Base-by-base conservation (phyloP, 352 stramenopile species). In the Pythium phragmiticola region DNA sequence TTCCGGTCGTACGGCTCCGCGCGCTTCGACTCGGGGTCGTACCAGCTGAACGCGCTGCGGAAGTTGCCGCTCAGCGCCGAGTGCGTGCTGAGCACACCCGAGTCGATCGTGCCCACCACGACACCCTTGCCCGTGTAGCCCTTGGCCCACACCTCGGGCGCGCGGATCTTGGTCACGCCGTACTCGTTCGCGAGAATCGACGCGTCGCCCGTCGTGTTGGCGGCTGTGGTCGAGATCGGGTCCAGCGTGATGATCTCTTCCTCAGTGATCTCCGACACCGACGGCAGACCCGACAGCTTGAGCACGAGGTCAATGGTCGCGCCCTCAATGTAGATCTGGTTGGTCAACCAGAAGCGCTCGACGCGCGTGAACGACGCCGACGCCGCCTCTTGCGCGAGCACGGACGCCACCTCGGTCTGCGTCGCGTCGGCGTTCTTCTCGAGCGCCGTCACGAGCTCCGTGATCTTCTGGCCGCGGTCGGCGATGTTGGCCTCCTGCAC, bases 31-130 rank as follows among this genome's bases (percentile, higher is more conserved):
- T 63, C 68, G 0, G 75, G 66, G 41, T 82, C 69, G 23, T 51
- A 82, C 68, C 65, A 80, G 4, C 4, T 17, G 11, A 45, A 45
- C 6, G 6, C 39, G 39, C 16, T 45, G 39, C 16, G 7, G 42
- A 63, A 62, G 42, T 55, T 76, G 37, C 62, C 75, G 16, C 13
- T 48, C 36, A 80, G 57, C 8, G 57, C 49, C 21, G 62, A 21
- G 46, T 80, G 73, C 2, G 54, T 76, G 42, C 48, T 54, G 4
- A 45, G 63, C 6, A 68, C 70, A 7, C 73, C 73, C 3, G 48
- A 64, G 52, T 80, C 73, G 45, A 80, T 77, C n/a, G 30, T 60
- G 6, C 52, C 58, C 1, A 80, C 67, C 30, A 78, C 46, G 26
- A 71, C 30, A 26, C 43, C 50, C 34, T 70, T 37, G 26, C 59